These are phyloP conservation scores for Eutrema heterophyllum DNA, from an alignment of 345 rosid genomes.

Conservation along the genomic window DNA sequence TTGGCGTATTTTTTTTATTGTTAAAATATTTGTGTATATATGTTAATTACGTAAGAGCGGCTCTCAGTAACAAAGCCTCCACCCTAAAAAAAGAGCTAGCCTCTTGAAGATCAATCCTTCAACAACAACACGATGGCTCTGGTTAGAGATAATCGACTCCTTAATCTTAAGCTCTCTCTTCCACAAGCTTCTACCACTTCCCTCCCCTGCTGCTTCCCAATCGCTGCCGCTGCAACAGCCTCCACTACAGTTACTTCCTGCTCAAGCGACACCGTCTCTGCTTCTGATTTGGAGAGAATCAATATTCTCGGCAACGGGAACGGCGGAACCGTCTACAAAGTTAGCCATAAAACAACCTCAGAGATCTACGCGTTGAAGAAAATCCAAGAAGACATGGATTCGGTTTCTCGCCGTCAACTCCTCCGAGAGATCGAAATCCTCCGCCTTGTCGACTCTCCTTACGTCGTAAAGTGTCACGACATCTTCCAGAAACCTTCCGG, in stretches of 20 bases:
- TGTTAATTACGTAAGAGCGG: neutral
- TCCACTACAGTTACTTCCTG: neutral
- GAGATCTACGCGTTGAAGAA: constrained; percentile 60
- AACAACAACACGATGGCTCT: constrained; percentile 41
- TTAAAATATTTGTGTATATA: no score
- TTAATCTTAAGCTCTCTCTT: constrained; percentile 63
- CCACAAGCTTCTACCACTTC: constrained; percentile 27
- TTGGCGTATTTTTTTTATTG: no score
- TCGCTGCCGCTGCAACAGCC: neutral
- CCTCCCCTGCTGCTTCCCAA: neutral
- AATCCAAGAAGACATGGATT: constrained; percentile 46
- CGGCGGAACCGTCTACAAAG: constrained; percentile 80
- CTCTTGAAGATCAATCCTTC: neutral
- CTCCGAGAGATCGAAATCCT: constrained; percentile 68
- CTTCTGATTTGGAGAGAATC: constrained; percentile 51
- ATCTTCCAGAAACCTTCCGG: constrained; percentile 53
- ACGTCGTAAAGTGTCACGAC: constrained; percentile 55
- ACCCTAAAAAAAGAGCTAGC: neutral
- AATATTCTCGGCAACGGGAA: constrained; percentile 73
- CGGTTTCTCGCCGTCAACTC: constrained; percentile 45
- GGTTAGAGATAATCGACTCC: constrained; percentile 51
- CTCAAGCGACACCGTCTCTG: constrained; percentile 12
- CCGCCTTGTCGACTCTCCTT: constrained; percentile 62
- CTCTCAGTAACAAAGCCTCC: neutral
- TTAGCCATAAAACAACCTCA: constrained; percentile 47